Conservation (phyloP, 305 asterid genomes). For the Petunia hybrid region DNA sequence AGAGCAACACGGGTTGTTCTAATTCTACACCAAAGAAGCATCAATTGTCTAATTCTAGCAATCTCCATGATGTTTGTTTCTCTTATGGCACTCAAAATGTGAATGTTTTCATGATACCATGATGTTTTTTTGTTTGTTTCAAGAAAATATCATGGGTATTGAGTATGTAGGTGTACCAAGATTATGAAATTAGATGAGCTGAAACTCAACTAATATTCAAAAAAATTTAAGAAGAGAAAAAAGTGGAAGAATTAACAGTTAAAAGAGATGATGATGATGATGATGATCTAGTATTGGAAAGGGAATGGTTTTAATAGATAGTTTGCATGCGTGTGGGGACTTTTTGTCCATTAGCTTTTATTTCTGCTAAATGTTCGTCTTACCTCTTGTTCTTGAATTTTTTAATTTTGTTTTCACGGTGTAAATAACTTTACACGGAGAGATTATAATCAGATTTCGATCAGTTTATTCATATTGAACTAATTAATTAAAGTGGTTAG, state of each 20-base stretch:
- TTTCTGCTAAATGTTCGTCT: not conserved
- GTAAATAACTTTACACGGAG: not conserved
- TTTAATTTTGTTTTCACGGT: not conserved
- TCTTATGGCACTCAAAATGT: constrained; percentile 18
- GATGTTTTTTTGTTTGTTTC: constrained; percentile 2
- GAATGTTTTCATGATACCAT: constrained; percentile 34
- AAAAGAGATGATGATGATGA: not conserved
- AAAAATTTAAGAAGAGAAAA: constrained; percentile 25
- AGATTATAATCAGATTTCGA: no score
- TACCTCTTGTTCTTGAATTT: not conserved
- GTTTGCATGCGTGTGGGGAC: constrained; percentile 32
- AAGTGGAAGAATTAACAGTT: constrained; percentile 18
- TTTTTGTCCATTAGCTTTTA: constrained; percentile 13
- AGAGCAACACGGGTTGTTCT: constrained; percentile 63
- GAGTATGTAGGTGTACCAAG: constrained; percentile 17
- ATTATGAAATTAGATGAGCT: constrained; percentile 24
- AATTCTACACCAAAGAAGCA: constrained; percentile 58
- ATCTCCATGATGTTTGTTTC: constrained; percentile 58
- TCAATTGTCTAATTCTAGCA: constrained; percentile 57
- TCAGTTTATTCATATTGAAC: no score
- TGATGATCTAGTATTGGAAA: not conserved
- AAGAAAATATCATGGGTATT: constrained; percentile 16
- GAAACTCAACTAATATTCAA: constrained; percentile 45
- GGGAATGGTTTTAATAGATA: constrained; percentile 6
- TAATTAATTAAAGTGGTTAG: no score